Evolutionary conservation across 2,329 filamentous ascomycete species (phyloP), one percentile per base, ranked within the genome.

Genomic region (Penicillium sp.): DNA sequence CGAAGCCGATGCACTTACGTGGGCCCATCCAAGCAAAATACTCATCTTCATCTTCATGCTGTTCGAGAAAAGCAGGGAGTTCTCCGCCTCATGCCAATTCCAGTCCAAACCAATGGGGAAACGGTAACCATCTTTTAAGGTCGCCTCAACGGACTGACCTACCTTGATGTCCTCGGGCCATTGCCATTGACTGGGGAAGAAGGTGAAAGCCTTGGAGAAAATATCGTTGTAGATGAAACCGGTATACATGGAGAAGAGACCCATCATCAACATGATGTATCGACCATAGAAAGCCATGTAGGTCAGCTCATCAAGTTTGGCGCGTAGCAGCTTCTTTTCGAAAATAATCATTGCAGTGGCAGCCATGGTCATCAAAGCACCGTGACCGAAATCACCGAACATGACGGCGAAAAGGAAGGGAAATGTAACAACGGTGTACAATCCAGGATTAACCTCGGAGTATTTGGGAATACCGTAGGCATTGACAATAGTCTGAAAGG

Each of bases 21-120:
- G 92, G 53, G 85, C 85, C 94, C 95, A 99, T 72, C 95, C 94
- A 60, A 99, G 83, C 61, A 99, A 84, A 70, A 99, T 96, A 79
- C 90, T 95, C 76, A 99, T 89, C 81, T 99, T 99, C 94, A 99
- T 99, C 86, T 99, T 99, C 83, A 94, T 95, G 75, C 89, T 95
- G 87, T 99, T 99, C 72, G 85, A 88, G 78, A 99, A 99, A 45
- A 99, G 83, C 18, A 99, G 81, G 56, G 95, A 88, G 67, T 99
- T 99, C 66, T 97, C 93, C 12, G 91, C 88, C 54, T 88, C 91
- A 71, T 99, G 95, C 94, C 94, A 99, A 68, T 87, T 89, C 86
- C 87, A 96, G 70, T 99, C 94, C 55, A 99, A 77, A 62, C 94
- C 94, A 68, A 99, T 96, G 15, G 95, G 93, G 72, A 96, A 99